phyloP scores from a whole-genome alignment of 352 stramenopile genomes.

The Globisporangium mamillatum region DNA sequence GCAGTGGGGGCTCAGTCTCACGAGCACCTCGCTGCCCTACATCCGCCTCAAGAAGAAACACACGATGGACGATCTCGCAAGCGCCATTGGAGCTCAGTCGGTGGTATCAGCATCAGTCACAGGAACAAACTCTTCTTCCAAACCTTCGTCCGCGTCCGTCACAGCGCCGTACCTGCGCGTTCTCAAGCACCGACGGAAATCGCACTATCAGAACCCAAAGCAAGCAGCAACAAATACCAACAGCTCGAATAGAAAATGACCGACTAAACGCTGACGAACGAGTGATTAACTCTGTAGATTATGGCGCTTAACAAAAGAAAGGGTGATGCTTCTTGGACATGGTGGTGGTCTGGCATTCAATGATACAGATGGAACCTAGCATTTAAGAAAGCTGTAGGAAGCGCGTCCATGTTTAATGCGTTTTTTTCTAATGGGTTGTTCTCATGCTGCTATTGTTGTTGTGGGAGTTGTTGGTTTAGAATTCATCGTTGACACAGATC shows the following conservation, averaged over 20 bases:
- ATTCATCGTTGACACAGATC: constrained; percentile 26
- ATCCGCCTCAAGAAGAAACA: constrained; percentile 72
- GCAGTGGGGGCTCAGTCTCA: constrained; percentile 59
- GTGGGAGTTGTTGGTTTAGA: not conserved
- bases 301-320: not conserved
- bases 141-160: constrained; percentile 15
- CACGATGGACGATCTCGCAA: constrained; percentile 19
- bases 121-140: not conserved
- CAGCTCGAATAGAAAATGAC: constrained; percentile 2
- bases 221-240: constrained; percentile 14
- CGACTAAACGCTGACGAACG: no score
- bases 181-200: constrained; percentile 61
- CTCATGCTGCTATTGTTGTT: not conserved
- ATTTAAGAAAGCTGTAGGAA: no score
- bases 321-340: not conserved
- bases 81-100: not conserved
- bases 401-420: not conserved
- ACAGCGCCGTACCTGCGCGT: constrained; percentile 70
- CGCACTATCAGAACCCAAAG: constrained; percentile 13
- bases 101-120: not conserved
- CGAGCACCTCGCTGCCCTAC: constrained; percentile 57
- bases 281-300: not conserved
- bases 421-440: no score
- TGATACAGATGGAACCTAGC: no score
- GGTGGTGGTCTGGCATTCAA: no score